phyloP scores from a whole-genome alignment of 2,329 filamentous ascomycete species.

The Hysterium pulicare region DNA sequence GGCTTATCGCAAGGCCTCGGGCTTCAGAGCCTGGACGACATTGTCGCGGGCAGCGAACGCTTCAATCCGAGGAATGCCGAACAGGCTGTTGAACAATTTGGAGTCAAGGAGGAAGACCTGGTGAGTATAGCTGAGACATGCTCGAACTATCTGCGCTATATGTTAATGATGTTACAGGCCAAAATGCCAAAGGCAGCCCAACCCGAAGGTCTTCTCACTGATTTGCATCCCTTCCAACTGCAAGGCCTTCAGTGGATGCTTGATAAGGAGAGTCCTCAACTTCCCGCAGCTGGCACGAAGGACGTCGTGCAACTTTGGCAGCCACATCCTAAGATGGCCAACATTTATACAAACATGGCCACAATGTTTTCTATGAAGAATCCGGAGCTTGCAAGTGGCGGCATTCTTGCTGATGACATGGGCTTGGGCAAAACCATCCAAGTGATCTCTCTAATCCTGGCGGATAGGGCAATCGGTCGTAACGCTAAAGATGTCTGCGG shows the following conservation, averaged over 20 bases:
- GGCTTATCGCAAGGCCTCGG: constrained; percentile 20
- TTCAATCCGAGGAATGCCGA: constrained; percentile 65
- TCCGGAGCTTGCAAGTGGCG: constrained; percentile 70
- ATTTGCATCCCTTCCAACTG: constrained; percentile 72
- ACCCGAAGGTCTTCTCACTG: constrained; percentile 61
- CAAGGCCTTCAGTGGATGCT: constrained; percentile 80
- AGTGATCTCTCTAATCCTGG: constrained; percentile 73
- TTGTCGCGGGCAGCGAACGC: constrained; percentile 63
- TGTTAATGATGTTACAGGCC: constrained; percentile 38
- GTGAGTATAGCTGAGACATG: constrained; percentile 9
- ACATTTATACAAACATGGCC: constrained; percentile 63
- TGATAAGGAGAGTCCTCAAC: constrained; percentile 66
- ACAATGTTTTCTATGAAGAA: constrained; percentile 63
- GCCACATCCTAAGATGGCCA: constrained; percentile 38
- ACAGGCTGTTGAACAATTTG: constrained; percentile 66
- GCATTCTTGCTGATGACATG: constrained; percentile 91
- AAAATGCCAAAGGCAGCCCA: constrained; percentile 70
- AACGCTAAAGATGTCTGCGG: constrained; percentile 15
- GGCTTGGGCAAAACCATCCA: constrained; percentile 87
- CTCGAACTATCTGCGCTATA: constrained; percentile 10
- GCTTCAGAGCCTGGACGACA: constrained; percentile 56
- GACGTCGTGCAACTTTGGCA: constrained; percentile 78
- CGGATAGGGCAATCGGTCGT: constrained; percentile 41
- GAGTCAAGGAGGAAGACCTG: constrained; percentile 67
- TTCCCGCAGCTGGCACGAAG: constrained; percentile 57